phyloP scores from a whole-genome alignment of 176 grass and related monocot species.

The Eremochloa ophiuroides region DNA sequence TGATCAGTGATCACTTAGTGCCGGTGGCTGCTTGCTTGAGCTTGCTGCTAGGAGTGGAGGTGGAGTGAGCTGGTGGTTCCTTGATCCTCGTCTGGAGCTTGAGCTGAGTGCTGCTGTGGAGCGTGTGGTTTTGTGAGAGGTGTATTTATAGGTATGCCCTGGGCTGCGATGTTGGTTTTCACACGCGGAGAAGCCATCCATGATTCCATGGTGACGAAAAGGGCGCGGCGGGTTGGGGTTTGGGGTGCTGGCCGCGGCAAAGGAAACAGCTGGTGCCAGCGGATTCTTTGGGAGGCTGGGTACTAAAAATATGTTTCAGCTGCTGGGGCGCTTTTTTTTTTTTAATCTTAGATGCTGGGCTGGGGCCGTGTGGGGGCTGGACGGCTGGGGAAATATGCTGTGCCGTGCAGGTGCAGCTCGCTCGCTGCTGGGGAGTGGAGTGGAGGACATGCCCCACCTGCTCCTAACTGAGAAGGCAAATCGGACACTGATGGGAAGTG shows the following conservation, averaged over 20 bases:
- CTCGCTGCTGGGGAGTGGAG: too few relatives aligned
- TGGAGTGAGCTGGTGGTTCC: not conserved
- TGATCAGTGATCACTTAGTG: too few relatives aligned
- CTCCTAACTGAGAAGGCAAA: too few relatives aligned
- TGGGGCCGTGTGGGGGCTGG: not conserved
- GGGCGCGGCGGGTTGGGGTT: not conserved
- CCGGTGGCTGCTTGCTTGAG: not conserved
- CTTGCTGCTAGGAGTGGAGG: not conserved
- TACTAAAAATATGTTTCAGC: slow-evolving; percentile 17
- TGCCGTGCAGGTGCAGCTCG: too few relatives aligned
- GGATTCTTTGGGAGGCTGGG: not conserved
- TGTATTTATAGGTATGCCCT: slow-evolving; percentile 40
- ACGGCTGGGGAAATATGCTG: not conserved
- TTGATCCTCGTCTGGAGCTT: not conserved
- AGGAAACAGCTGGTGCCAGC: slow-evolving; percentile 19
- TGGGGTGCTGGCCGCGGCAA: not conserved
- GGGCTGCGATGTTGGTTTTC: not conserved
- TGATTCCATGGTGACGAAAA: not conserved
- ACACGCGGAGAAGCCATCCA: slow-evolving; percentile 21
- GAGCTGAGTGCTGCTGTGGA: not conserved
- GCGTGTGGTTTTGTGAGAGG: not conserved
- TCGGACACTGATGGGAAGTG: not conserved
- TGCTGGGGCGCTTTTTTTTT: not conserved
- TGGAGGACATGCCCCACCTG: not conserved
- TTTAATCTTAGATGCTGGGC: not conserved